Base-by-base conservation (phyloP, 2,329 filamentous ascomycete species). In the Aspergillus fumigatus region DNA sequence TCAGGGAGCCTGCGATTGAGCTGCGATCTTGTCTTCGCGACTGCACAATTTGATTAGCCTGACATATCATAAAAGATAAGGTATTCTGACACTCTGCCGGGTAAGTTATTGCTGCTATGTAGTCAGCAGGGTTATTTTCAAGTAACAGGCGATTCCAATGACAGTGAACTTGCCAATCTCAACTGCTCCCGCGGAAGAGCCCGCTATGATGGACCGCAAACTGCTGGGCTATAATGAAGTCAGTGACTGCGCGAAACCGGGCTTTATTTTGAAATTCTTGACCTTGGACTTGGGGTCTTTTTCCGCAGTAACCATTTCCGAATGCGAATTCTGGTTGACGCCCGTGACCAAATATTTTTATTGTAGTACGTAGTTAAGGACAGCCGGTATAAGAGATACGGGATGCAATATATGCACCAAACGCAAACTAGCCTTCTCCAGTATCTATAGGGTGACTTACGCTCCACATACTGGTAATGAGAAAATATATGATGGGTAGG, bases 11-110 rank as follows among this genome's bases (percentile, higher is more conserved):
- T 85, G 65, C 88, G 86, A 75, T 99, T 99, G 69, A 99, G 86
- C 76, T 97, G 94, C 55, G 90, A 90, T 65, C 94, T 83, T 53
- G 94, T 97, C 80, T 97, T 97, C 68, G 93, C 93, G 78, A 97
- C 88, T 90, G 57, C 14, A 53, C 4, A 40, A 48, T 38, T 50
- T 10, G 23, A 57, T 66, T 59, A 64, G 57, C 41, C 29, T 51
- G 26, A 27, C 9, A 52, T 23, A 7, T 25, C 19, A 23, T 2
- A 17, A 47, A 9, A 9, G 48, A 51, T 35, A 11, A 3, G 40
- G 27, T 10, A 32, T 6, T 19, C 82, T 66, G 85, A 92, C 89
- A 96, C 76, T 97, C 92, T 68, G 92, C 92, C 55, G 92, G 92
- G 75, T 96, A 97, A 62, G 92, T 96, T 67, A 96, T 95, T 60